These are phyloP conservation scores for Coriolopsis trogii DNA, from an alignment of 1,284 basidiomycete species.

Conservation along the genomic window DNA sequence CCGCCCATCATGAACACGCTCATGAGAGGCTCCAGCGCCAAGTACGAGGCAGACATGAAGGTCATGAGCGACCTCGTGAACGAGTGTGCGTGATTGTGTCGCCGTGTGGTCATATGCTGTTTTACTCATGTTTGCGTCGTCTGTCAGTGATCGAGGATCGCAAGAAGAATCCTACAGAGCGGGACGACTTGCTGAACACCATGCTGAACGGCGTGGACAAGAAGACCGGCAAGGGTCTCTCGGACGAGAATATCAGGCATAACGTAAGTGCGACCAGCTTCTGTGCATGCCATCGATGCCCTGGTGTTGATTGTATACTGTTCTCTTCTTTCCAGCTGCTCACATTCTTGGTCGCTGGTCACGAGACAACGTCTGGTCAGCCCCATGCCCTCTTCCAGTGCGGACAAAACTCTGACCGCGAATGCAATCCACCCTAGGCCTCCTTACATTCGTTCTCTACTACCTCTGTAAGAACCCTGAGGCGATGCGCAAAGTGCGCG, in stretches of 20 bases:
- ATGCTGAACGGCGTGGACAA: constrained; percentile 52
- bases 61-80: constrained; percentile 44
- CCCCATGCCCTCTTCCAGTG: not conserved
- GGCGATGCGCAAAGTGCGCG: constrained; percentile 45
- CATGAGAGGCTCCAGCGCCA: constrained; percentile 39
- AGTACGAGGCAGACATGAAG: constrained; percentile 44
- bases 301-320: not conserved
- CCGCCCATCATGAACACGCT: constrained; percentile 40
- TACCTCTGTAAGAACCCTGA: constrained; percentile 50
- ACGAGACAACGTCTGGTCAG: constrained; percentile 52
- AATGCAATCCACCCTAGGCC: constrained; percentile 29
- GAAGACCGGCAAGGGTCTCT: constrained; percentile 47
- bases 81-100: constrained; percentile 35
- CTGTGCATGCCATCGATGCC: not conserved
- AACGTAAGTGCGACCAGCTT: constrained; percentile 37
- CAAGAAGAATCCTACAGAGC: constrained; percentile 40
- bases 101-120: not conserved
- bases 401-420: too few species aligned
- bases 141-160: constrained; percentile 40
- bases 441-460: constrained; percentile 44
- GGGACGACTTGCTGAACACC: constrained; percentile 48
- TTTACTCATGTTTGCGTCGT: not conserved
- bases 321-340: constrained; percentile 47
- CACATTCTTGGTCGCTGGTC: constrained; percentile 60
- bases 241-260: constrained; percentile 47